Conservation (phyloP, 78 protist species). For the Anaeramoeba ignava region DNA sequence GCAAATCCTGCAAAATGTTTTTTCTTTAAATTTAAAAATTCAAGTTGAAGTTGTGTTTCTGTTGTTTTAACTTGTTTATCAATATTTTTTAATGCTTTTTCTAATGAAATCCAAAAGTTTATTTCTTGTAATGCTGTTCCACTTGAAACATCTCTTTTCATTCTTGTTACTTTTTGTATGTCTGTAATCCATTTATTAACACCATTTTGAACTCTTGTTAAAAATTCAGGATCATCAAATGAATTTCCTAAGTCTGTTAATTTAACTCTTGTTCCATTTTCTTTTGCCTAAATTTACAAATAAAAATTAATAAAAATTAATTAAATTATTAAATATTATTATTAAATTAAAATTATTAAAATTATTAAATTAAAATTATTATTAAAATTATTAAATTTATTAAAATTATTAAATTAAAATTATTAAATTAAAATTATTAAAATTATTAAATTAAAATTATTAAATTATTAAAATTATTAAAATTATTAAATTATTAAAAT, state of each 20-base stretch:
- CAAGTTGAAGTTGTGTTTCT: background rate
- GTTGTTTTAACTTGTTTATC: background rate
- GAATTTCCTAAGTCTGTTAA: background rate
- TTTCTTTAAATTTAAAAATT: background rate
- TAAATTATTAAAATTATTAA: too few species aligned
- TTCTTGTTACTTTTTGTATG: constrained; percentile 55
- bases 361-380: too few species aligned
- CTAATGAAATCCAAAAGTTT: constrained; percentile 56
- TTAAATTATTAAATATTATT: too few species aligned
- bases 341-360: too few species aligned
- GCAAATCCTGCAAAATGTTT: background rate
- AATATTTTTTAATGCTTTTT: constrained; percentile 20
- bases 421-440: too few species aligned
- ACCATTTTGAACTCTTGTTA: constrained; percentile 31
- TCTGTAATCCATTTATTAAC: constrained; percentile 40
- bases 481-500: too few species aligned
- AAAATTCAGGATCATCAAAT: background rate
- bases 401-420: too few species aligned
- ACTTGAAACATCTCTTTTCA: constrained; percentile 20
- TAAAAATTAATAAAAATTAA: too few species aligned
- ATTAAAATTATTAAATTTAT: too few species aligned
- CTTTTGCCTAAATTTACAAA: background rate
- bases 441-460: too few species aligned
- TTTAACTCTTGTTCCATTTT: background rate
- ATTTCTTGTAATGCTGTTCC: constrained; percentile 33